These are phyloP conservation scores for Aspergillus niger DNA, from an alignment of 2,329 filamentous ascomycete species.

Conservation along the genomic window DNA sequence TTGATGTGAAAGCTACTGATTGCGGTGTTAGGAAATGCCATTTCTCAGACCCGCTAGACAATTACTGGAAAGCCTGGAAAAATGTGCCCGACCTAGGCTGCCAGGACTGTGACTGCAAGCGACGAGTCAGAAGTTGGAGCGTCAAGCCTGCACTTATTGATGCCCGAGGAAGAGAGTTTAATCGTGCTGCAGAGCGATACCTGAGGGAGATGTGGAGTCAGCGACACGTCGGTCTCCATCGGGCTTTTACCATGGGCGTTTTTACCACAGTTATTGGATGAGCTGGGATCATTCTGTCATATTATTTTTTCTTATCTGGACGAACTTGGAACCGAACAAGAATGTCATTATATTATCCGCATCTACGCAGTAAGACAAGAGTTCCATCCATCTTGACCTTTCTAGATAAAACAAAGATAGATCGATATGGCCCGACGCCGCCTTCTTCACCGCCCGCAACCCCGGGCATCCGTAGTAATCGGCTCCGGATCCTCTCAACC, in stretches of 20 bases:
- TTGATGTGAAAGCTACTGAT: conserved; percentile 22
- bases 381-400: neutral
- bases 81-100: conserved; percentile 27
- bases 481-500: neutral
- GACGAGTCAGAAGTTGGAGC: conserved; percentile 30
- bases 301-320: neutral
- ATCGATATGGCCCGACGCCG: neutral
- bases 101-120: conserved; percentile 28
- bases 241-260: conserved; percentile 23
- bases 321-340: neutral
- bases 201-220: conserved; percentile 33
- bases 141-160: conserved; percentile 33
- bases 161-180: conserved; percentile 26
- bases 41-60: conserved; percentile 30
- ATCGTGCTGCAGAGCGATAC: conserved; percentile 30
- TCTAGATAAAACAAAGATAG: neutral
- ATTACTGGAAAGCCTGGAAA: conserved; percentile 32
- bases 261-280: conserved; percentile 21
- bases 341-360: neutral
- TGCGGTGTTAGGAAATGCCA: conserved; percentile 20
- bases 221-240: conserved; percentile 27
- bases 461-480: neutral
- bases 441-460: neutral
- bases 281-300: conserved; percentile 9
- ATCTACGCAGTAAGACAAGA: neutral